A percentile compares a stretch with the other conserved stretches of the same genome.
Evolutionary conservation across 805 yeast genomes (phyloP).

Genomic region (Candida railenensis): DNA sequence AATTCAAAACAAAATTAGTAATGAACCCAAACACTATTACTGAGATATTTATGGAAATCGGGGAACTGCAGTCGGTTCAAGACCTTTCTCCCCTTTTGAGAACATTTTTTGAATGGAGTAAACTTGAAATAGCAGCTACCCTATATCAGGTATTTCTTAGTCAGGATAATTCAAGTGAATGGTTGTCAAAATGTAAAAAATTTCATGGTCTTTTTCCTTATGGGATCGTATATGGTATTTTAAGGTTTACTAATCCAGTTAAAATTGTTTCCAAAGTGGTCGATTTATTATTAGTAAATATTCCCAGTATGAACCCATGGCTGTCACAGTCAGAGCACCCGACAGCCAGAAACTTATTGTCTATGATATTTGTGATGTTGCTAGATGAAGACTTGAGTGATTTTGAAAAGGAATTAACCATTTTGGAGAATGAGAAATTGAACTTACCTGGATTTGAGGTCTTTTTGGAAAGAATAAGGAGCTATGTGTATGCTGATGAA

Average conservation of each 20-base stretch:
- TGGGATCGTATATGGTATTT: constrained; percentile 66
- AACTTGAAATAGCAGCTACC: constrained; percentile 81
- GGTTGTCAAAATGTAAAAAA: constrained; percentile 66
- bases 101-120: constrained; percentile 77
- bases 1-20: constrained; percentile 55
- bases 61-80: constrained; percentile 46
- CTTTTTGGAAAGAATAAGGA: constrained; percentile 25
- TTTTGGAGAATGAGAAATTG: constrained; percentile 41
- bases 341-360: constrained; percentile 47
- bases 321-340: constrained; percentile 10
- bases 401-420: constrained; percentile 52
- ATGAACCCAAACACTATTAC: constrained; percentile 53
- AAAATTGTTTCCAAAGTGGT: constrained; percentile 75
- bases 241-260: constrained; percentile 85
- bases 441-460: constrained; percentile 23
- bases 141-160: constrained; percentile 79
- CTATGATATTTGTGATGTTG: constrained; percentile 69
- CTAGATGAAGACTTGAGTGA: constrained; percentile 72
- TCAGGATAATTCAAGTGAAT: constrained; percentile 75
- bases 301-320: constrained; percentile 29
- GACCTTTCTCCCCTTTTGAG: constrained; percentile 66
- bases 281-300: constrained; percentile 67
- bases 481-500: constrained; percentile 16
- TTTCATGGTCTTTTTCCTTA: constrained; percentile 83
- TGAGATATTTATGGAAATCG: constrained; percentile 65